Percentiles rank a stretch among this genome's conserved stretches.
Conservation (phyloP, 164 flowering plant species). For the Macadamia integrifolia region DNA sequence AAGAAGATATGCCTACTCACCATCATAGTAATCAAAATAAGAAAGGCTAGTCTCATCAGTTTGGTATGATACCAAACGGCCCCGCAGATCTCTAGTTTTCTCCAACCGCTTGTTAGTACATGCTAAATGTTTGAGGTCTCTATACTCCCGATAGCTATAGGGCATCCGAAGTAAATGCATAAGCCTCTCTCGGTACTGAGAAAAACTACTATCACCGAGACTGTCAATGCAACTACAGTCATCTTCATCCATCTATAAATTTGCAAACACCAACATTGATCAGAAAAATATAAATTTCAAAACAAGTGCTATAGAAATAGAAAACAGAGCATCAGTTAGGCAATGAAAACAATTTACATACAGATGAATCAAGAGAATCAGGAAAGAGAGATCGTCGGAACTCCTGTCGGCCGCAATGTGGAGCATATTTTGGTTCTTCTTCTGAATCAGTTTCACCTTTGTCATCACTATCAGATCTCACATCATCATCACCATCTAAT, state of each 20-base stretch:
- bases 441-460: too few relatives aligned
- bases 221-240: slow-evolving; percentile 4
- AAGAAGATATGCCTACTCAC: slow-evolving; percentile 19
- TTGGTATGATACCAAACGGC: slow-evolving; percentile 12
- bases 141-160: slow-evolving; percentile 23
- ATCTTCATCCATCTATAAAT: slow-evolving; percentile 15
- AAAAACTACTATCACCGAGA: not conserved
- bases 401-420: not conserved
- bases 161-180: slow-evolving; percentile 24
- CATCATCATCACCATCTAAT: slow-evolving; percentile 7
- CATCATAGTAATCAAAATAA: slow-evolving; percentile 33
- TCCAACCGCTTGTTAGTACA: slow-evolving; percentile 4
- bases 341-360: slow-evolving; percentile 7
- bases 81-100: slow-evolving; percentile 22
- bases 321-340: too few relatives aligned
- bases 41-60: slow-evolving; percentile 17
- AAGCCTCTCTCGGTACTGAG: slow-evolving; percentile 27
- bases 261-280: not conserved
- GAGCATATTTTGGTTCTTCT: not conserved
- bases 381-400: slow-evolving; percentile 5
- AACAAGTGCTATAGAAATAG: too few relatives aligned
- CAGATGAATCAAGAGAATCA: slow-evolving; percentile 8
- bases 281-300: not conserved
- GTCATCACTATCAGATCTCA: too few relatives aligned
- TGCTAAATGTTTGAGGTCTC: slow-evolving; percentile 14